phyloP scores from a whole-genome alignment of 352 stramenopile species.

The Phytophthora megakarya region DNA sequence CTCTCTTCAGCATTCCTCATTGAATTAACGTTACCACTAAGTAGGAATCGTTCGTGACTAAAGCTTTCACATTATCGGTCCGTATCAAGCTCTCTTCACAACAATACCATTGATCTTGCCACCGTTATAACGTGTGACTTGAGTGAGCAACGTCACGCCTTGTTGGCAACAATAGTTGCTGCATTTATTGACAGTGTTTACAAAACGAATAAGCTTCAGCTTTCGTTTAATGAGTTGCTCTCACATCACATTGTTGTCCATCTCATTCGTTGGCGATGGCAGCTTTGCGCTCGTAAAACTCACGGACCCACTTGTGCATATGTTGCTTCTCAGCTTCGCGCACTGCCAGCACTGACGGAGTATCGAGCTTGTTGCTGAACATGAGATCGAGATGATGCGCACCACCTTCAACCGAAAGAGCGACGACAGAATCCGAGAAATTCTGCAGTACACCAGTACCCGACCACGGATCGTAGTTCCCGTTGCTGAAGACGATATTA shows the following conservation, averaged over 20 bases:
- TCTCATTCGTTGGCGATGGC: slow-evolving; percentile 22
- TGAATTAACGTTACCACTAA: too few species aligned
- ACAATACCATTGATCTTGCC: too few species aligned
- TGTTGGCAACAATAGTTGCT: slow-evolving; percentile 17
- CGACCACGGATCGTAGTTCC: slow-evolving; percentile 93
- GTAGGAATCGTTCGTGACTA: too few species aligned
- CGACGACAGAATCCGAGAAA: slow-evolving; percentile 71
- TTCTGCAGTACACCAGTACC: slow-evolving; percentile 84
- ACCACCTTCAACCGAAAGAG: slow-evolving; percentile 69
- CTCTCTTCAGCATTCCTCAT: too few species aligned
- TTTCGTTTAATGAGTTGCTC: background rate
- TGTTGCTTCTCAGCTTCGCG: slow-evolving; percentile 75
- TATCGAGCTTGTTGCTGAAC: slow-evolving; percentile 88
- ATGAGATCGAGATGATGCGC: slow-evolving; percentile 93
- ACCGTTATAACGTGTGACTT: too few species aligned
- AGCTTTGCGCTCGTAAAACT: slow-evolving; percentile 52
- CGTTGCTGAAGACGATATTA: slow-evolving; percentile 96
- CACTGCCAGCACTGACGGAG: slow-evolving; percentile 66
- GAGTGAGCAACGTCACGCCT: background rate
- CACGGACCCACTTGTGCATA: slow-evolving; percentile 82
- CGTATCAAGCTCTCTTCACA: too few species aligned
- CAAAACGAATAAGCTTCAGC: background rate
- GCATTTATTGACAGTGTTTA: too few species aligned
- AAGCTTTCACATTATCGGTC: too few species aligned
- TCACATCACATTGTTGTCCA: background rate